Evolutionary conservation across 1,284 basidiomycete genomes (phyloP), one percentile per base, ranked within the genome.

Genomic region (Ustilago cynodontis): DNA sequence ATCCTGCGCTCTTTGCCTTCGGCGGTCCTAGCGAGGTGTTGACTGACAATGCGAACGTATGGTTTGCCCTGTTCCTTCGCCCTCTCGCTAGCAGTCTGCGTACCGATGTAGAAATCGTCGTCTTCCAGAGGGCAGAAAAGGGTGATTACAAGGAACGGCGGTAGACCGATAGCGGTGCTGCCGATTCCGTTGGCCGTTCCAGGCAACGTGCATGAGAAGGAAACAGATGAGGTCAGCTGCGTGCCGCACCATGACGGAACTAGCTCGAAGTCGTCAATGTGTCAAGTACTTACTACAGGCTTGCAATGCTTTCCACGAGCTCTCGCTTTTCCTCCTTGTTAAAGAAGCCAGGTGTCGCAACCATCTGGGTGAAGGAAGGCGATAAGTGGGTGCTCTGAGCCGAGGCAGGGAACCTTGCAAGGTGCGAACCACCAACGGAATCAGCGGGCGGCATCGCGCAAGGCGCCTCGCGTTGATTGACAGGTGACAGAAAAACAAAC

Each of bases 91-190:
- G 65, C 50, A 28, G 20, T 62, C 33, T 71, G 69, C 24, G 26
- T 54, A 37, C 69, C 69, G 16, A 71, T 65, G 63, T 37, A 71
- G 22, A 65, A 71, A 28, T 71, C 63, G 20, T 65, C 59, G 16
- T 59, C 58, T 11, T 71, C 63, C 35, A 71, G 47, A 6, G 53
- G 54, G 35, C 47, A 54, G 55, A 71, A 71, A 13, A 71, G 49
- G 4, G 63, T 66, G 28, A 71, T 59, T 4, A 71, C 59, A 11
- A 65, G 52, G 39, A 71, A 71, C 14, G 63, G 29, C 1, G 69
- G 63, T 2, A 71, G 54, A 1, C 69, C 69, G 2, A 39, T 5
- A 22, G 16, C 24, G 49, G 47, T 33, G 31, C 31, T 33, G 31
- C 6, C 5, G 31, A 11, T 33, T 6, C 11, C 31, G 11, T 33